phyloP scores from a whole-genome alignment of 495 filamentous ascomycete genomes.

The Filosporella fistucella region DNA sequence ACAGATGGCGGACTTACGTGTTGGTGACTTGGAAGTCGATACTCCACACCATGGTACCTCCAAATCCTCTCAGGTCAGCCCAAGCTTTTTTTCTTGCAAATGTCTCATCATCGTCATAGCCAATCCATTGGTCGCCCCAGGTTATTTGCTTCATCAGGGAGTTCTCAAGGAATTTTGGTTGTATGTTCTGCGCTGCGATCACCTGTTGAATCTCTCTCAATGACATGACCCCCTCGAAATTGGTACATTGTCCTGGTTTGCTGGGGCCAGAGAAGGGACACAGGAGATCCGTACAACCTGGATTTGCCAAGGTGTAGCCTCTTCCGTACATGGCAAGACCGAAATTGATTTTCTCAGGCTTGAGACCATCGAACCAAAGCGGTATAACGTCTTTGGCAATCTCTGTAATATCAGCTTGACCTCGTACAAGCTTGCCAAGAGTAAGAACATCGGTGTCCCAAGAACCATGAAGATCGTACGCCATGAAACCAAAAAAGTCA shows the following conservation, averaged over 20 bases:
- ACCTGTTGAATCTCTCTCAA: constrained; percentile 25
- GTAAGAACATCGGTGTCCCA: constrained; percentile 28
- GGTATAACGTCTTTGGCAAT: constrained; percentile 29
- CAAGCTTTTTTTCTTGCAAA: constrained; percentile 19
- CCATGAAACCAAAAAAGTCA: constrained; percentile 48
- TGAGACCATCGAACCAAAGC: constrained; percentile 31
- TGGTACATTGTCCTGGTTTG: constrained; percentile 29
- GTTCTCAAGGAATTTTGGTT: constrained; percentile 19
- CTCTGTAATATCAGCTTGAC: constrained; percentile 35
- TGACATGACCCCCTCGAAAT: constrained; percentile 25
- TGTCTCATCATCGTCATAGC: constrained; percentile 28
- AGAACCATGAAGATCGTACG: constrained; percentile 32
- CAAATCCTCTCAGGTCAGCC: constrained; percentile 30
- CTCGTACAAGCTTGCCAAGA: constrained; percentile 11
- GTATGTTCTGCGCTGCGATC: constrained; percentile 18
- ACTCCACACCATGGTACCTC: constrained; percentile 19
- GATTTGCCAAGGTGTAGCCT: constrained; percentile 22
- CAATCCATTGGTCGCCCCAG: constrained; percentile 29
- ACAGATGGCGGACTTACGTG: no score
- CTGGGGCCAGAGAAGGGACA: constrained; percentile 26
- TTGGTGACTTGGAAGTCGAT: no score
- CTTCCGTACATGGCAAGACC: constrained; percentile 40
- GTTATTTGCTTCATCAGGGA: constrained; percentile 25
- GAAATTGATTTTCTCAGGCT: constrained; percentile 32
- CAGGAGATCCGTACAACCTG: constrained; percentile 11